Conservation (phyloP, 225 moss, liverwort and hornwort genomes). For the Bryum argenteum region DNA sequence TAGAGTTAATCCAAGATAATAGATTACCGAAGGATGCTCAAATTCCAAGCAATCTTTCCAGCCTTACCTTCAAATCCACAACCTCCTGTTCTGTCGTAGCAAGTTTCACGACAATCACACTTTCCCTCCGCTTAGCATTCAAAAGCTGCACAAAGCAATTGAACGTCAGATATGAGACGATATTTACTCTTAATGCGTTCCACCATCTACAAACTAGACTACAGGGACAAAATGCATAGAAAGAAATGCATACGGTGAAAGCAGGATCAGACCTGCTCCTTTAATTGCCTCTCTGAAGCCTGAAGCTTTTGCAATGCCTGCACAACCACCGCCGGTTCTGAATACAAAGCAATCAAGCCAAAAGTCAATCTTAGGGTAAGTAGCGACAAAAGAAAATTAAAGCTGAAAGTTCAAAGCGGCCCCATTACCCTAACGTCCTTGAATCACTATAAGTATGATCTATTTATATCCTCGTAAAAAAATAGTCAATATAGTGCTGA, state of each 20-base stretch:
- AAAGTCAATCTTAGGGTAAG: constrained; percentile 7
- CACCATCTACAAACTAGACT: constrained; percentile 4
- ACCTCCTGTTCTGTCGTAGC: constrained; percentile 87
- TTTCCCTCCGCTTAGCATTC: constrained; percentile 81
- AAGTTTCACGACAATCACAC: constrained; percentile 82
- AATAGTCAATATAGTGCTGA: neutral
- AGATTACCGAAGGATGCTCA: constrained; percentile 14
- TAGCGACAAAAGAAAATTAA: constrained; percentile 4
- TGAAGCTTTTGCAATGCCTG: constrained; percentile 76
- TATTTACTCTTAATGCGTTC: neutral
- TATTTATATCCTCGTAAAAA: too few relatives aligned
- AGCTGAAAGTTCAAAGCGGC: neutral
- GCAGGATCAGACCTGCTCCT: constrained; percentile 69
- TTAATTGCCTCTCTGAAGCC: constrained; percentile 66
- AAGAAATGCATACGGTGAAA: neutral
- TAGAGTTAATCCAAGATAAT: constrained; percentile 4
- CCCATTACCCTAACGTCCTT: neutral
- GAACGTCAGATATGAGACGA: constrained; percentile 21
- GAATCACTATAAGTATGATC: too few relatives aligned
- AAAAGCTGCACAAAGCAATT: constrained; percentile 53
- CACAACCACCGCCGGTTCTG: constrained; percentile 75
- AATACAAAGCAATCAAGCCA: constrained; percentile 27
- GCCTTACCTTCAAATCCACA: constrained; percentile 78
- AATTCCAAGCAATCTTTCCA: neutral
- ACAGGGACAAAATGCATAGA: constrained; percentile 1